Percentiles rank a stretch among this genome's conserved stretches.
Evolutionary conservation across 108 stramenopile genomes (phyloP).

Genomic region (Skeletonema costatum): DNA sequence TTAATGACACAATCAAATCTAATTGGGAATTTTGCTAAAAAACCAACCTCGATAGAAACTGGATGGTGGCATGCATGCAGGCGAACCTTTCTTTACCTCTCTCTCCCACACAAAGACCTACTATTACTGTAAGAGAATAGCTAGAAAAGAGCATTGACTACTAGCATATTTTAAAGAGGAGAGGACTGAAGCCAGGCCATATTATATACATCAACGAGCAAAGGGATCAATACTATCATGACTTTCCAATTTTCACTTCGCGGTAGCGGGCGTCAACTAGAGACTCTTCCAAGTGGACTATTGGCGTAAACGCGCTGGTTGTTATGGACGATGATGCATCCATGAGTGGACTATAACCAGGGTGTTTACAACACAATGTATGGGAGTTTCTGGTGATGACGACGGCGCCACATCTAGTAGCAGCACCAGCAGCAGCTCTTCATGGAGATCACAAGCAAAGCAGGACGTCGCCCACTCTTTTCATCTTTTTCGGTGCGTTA

Average conservation of each 20-base stretch:
- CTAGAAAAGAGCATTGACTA: neutral
- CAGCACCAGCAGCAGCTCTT: neutral
- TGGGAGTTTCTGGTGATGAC: constrained; percentile 39
- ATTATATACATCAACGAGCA: neutral
- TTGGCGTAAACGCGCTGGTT: constrained; percentile 80
- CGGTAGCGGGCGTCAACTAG: neutral
- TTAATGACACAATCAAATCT: no score
- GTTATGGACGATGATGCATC: constrained; percentile 84
- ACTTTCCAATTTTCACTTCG: neutral
- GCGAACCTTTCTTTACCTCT: no score
- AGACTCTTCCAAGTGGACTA: constrained; percentile 57
- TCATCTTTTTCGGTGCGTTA: constrained; percentile 44
- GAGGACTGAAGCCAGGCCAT: neutral
- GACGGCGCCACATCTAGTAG: neutral
- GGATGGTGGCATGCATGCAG: no score
- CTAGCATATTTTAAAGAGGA: neutral
- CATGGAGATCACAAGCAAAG: neutral
- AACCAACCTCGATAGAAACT: no score
- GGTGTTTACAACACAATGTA: constrained; percentile 75
- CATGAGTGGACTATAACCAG: constrained; percentile 71
- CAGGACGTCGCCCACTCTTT: constrained; percentile 2
- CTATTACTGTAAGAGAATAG: no score
- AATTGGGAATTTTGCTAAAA: no score
- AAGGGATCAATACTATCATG: neutral
- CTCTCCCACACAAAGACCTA: no score